Percentiles rank a stretch among this genome's conserved stretches.
Conservation (phyloP, 495 filamentous ascomycete genomes). For the Aspergillus heteromorphus region DNA sequence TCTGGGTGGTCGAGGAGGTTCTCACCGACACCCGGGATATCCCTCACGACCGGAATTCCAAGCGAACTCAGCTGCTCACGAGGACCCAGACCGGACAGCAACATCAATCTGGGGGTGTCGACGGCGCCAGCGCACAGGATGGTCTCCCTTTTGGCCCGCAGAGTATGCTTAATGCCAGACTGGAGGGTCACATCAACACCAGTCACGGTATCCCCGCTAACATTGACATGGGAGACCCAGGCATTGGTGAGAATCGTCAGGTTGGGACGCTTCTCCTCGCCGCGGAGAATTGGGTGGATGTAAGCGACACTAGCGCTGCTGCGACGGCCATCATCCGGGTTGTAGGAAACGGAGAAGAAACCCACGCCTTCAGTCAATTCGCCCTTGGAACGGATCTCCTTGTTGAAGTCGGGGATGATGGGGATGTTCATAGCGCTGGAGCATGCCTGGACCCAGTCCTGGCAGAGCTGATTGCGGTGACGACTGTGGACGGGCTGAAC, state of each 20-base stretch:
- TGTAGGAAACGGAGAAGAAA: constrained; percentile 81
- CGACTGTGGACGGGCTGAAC: constrained; percentile 71
- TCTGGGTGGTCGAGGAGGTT: constrained; percentile 76
- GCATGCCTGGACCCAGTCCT: constrained; percentile 76
- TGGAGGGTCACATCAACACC: constrained; percentile 63
- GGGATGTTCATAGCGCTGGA: constrained; percentile 68
- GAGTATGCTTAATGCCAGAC: constrained; percentile 53
- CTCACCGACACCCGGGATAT: constrained; percentile 74
- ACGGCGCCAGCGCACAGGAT: constrained; percentile 75
- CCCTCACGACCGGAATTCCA: constrained; percentile 62
- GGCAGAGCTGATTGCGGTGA: constrained; percentile 77
- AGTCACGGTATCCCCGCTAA: constrained; percentile 55
- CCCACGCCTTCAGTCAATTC: constrained; percentile 67
- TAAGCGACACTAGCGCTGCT: constrained; percentile 81
- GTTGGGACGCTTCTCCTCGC: constrained; percentile 70
- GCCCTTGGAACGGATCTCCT: constrained; percentile 62
- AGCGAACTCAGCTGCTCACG: constrained; percentile 56
- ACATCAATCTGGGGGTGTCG: constrained; percentile 67
- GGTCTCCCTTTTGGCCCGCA: constrained; percentile 62
- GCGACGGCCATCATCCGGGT: constrained; percentile 70
- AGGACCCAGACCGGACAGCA: constrained; percentile 75
- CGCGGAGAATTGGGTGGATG: constrained; percentile 76
- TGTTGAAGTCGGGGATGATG: constrained; percentile 74
- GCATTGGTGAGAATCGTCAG: constrained; percentile 74
- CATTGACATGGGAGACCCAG: constrained; percentile 72